phyloP scores from a whole-genome alignment of 2,329 filamentous ascomycete genomes.

The Diplodia corticola region DNA sequence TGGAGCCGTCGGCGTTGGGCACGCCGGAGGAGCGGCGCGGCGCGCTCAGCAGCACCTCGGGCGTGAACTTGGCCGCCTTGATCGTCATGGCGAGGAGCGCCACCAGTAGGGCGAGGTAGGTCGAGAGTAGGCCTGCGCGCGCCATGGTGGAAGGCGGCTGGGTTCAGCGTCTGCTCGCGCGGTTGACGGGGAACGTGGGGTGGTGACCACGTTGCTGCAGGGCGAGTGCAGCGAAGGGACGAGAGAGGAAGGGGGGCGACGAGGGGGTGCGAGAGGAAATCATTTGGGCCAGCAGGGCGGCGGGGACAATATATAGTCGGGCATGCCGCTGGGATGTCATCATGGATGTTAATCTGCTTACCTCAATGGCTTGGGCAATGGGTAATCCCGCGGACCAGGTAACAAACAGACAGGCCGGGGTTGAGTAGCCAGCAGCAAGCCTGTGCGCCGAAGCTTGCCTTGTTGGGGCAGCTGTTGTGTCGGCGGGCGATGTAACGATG shows the following conservation, averaged over 20 bases:
- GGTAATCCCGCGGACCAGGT: conserved; percentile 13
- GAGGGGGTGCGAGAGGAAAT: background rate
- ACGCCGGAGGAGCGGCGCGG: conserved; percentile 69
- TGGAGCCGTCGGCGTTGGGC: conserved; percentile 67
- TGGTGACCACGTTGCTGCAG: conserved; percentile 2
- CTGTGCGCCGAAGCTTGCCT: background rate
- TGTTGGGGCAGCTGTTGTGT: conserved; percentile 9
- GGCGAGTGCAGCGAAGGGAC: background rate
- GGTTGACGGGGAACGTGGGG: background rate
- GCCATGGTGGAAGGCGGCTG: background rate
- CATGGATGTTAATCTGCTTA: background rate
- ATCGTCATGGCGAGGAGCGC: conserved; percentile 61
- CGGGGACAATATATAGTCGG: conserved; percentile 16
- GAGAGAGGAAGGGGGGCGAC: background rate
- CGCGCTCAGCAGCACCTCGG: conserved; percentile 73
- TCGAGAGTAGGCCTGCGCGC: conserved; percentile 8
- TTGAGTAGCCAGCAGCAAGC: too few species aligned
- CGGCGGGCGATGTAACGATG: conserved; percentile 14
- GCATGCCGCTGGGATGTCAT: background rate
- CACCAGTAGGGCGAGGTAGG: conserved; percentile 17
- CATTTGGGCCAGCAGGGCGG: background rate
- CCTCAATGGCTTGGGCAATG: background rate
- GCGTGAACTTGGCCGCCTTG: conserved; percentile 69
- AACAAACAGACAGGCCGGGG: background rate
- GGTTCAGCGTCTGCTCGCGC: background rate